Conservation (phyloP, 106 monocot genomes). For the Dendrobium huoshanense region DNA sequence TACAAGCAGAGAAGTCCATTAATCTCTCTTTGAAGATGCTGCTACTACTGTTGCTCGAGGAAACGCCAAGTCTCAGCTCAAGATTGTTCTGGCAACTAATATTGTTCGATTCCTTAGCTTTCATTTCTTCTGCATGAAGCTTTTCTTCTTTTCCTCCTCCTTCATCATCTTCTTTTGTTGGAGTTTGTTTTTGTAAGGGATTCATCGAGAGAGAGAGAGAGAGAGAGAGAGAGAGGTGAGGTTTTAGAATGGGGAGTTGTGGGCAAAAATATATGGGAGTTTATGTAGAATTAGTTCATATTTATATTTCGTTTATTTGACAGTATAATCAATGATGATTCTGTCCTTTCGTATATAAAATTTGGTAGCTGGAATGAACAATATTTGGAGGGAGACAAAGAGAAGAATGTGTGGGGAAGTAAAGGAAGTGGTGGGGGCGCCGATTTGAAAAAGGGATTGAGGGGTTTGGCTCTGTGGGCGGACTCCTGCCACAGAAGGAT, state of each 20-base stretch:
- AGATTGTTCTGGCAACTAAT: slow-evolving; percentile 12
- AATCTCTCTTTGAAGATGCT: neutral
- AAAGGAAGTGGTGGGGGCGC: no score
- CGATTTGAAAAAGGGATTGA: no score
- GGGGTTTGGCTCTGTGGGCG: no score
- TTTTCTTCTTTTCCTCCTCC: neutral
- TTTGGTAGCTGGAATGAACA: no score
- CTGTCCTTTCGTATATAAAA: no score
- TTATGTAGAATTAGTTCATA: neutral
- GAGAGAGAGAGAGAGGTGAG: neutral
- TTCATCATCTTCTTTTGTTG: slow-evolving; percentile 9
- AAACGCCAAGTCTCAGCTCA: slow-evolving; percentile 45
- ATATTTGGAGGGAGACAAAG: no score
- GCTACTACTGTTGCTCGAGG: slow-evolving; percentile 9
- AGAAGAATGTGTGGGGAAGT: no score
- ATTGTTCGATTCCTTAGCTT: slow-evolving; percentile 4
- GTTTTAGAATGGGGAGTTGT: no score
- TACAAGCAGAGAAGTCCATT: neutral
- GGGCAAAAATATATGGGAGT: neutral
- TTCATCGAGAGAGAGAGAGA: neutral
- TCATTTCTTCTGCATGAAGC: neutral
- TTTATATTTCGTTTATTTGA: no score
- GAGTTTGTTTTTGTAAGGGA: neutral
- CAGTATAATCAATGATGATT: no score
- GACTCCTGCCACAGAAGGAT: no score